Base-by-base conservation (phyloP, 2,329 filamentous ascomycete genomes). In the Arthrobotrys musiformis region DNA sequence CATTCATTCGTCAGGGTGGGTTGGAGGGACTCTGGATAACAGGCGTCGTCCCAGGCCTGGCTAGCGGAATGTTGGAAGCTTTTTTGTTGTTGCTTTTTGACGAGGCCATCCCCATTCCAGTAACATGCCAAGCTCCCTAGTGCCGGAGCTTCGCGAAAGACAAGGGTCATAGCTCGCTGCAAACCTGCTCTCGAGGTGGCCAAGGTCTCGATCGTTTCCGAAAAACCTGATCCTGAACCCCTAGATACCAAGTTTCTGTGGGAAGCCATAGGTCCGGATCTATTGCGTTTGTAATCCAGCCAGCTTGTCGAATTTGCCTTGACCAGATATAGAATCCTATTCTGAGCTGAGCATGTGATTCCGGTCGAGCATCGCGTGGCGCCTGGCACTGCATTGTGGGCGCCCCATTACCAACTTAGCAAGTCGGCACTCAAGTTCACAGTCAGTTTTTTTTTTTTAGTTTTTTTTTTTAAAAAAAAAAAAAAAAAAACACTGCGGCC, bases 91-190 rank as follows among this genome's bases (percentile, higher is more conserved):
- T 76, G 66, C 58, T 60, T 66, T 74, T 66, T 60, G 37, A 35
- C 24, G 62, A 60, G 58, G 58, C 46, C 30, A 30, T 67, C 26
- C 70, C 70, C 37, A 24, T 64, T 76, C 35, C 7, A 33, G 70
- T 30, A 69, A 28, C 50, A 48, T 37, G 24, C 42, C 22, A 26
- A 37, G 33, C 4, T 2, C 19, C 58, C 24, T 76, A 69, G 70
- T 69, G 70, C 70, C 70, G 70, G 72, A 69, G 72, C 72, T 76
- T 76, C 69, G 72, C 72, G 72, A 76, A 54, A 54, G 40, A 19
- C 69, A 50, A 26, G 48, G 50, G 52, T 30, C n/a, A 17, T 19
- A 22, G 26, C 22, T 9, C 19, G 8, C 24, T 22, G 56, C 58
- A 64, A 64, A 72, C 61, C 30, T 75, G 70, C 44, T 30, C 17